Evolutionary conservation across 305 asterid genomes (phyloP).

Genomic region (Solanum hybrid): DNA sequence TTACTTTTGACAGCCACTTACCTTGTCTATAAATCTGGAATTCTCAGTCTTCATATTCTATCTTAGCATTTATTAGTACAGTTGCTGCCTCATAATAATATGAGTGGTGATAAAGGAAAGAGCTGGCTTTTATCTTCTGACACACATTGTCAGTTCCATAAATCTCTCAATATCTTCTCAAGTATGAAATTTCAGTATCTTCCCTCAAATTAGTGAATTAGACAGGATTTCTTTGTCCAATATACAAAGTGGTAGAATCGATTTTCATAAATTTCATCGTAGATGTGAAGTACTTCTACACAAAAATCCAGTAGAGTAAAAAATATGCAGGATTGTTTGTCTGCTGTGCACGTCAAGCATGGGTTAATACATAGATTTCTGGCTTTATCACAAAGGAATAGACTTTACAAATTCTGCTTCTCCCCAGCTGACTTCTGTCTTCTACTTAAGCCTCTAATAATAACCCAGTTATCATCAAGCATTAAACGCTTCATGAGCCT

Average conservation of each 20-base stretch:
- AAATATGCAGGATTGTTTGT: neutral
- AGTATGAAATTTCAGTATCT: neutral
- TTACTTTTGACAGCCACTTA: neutral
- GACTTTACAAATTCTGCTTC: neutral
- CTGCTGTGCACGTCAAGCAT: neutral
- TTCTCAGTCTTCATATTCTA: neutral
- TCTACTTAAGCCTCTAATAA: neutral
- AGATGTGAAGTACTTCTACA: neutral
- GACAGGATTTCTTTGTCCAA: neutral
- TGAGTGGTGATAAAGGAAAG: neutral
- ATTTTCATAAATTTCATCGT: neutral
- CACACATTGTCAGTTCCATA: neutral
- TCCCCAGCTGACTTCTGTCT: neutral
- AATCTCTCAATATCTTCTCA: neutral
- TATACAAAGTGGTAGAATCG: neutral
- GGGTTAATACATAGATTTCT: neutral
- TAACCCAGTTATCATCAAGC: neutral
- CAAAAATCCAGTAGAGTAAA: neutral
- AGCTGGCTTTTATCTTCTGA: neutral
- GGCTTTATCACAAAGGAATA: neutral
- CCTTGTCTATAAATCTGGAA: neutral
- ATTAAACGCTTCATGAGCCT: neutral
- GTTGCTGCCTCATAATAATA: neutral
- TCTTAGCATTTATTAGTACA: neutral
- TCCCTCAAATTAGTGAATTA: neutral